phyloP scores from a whole-genome alignment of 805 yeast species.

The Starmerella ratchasimensis region DNA sequence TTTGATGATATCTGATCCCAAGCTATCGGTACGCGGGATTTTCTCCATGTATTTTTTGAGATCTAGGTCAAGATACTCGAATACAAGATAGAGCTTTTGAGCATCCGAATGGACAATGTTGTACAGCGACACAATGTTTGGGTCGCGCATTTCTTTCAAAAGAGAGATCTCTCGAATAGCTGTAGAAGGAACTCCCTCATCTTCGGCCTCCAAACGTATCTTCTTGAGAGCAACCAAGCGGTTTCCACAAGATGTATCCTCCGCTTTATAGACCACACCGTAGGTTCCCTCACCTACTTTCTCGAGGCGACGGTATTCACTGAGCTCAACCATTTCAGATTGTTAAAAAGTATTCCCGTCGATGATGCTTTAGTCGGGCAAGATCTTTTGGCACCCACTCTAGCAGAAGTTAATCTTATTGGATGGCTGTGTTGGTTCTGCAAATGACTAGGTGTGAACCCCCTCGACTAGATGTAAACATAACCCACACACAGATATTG shows the following conservation, averaged over 20 bases:
- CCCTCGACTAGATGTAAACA: too few species aligned
- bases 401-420: too few species aligned
- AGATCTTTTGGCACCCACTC: too few species aligned
- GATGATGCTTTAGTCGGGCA: background rate
- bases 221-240: constrained; percentile 92
- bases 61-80: constrained; percentile 87
- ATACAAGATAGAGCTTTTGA: constrained; percentile 82
- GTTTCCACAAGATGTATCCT: constrained; percentile 76
- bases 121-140: constrained; percentile 77
- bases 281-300: constrained; percentile 96
- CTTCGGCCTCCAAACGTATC: constrained; percentile 89
- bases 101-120: constrained; percentile 93
- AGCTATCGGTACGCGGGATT: constrained; percentile 77
- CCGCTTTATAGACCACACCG: constrained; percentile 94
- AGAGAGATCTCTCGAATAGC: constrained; percentile 94
- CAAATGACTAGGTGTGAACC: too few species aligned
- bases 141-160: constrained; percentile 84
- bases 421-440: too few species aligned
- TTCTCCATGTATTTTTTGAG: constrained; percentile 94
- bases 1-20: constrained; percentile 83
- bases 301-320: constrained; percentile 86
- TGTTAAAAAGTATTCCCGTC: background rate
- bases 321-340: constrained; percentile 59
- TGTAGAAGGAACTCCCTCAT: constrained; percentile 97
- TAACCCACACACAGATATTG: too few species aligned